Base-by-base conservation (phyloP, 805 yeast species). In the Scheffersomyces amazonensis region DNA sequence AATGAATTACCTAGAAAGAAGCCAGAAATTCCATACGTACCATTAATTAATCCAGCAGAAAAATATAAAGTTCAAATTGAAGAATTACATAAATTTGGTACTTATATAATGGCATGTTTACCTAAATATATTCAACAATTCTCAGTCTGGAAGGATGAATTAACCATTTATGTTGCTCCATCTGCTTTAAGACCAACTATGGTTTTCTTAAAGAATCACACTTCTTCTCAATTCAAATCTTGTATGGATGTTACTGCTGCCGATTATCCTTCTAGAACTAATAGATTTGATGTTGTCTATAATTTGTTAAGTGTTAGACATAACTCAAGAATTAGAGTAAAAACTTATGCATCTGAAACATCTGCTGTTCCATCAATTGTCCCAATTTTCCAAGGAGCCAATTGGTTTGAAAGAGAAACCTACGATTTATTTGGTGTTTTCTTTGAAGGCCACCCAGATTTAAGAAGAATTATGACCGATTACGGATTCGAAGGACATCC, bases 401-500 rank as follows among this genome's bases (percentile, higher is more conserved):
- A 87, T 67, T 87, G 96, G 96, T 83, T 77, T 60, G 96, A 87
- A 68, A 77, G 96, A 60, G 96, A 87, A 62, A 80, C 93, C 11
- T 87, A 84, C 60, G 96, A 87, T 60, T 71, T 87, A 77, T 87
- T 77, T 59, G 96, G 96, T 31, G 78, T 87, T 42, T 86, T 86
- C 64, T 87, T 87, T 56, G 91, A 84, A 64, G 87, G 83, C 43
- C 96, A 87, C 63, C 95, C 95, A 5, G 96, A 87, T 63, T 72
- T 87, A 57, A 80, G 96, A 68, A 76, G 96, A 67, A 86, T 87
- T 62, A 76, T 87, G 80, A 87, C 96, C 39, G 96, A 87, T 65
- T 87, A 87, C 62, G 96, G 96, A 16, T 87, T 87, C 53, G 95
- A 86, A 65, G 96, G 96, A 37, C 93, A 87, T 59, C 96, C 96